Conservation (phyloP, 2,329 filamentous ascomycete genomes). For the Colletotrichum liaoningense region DNA sequence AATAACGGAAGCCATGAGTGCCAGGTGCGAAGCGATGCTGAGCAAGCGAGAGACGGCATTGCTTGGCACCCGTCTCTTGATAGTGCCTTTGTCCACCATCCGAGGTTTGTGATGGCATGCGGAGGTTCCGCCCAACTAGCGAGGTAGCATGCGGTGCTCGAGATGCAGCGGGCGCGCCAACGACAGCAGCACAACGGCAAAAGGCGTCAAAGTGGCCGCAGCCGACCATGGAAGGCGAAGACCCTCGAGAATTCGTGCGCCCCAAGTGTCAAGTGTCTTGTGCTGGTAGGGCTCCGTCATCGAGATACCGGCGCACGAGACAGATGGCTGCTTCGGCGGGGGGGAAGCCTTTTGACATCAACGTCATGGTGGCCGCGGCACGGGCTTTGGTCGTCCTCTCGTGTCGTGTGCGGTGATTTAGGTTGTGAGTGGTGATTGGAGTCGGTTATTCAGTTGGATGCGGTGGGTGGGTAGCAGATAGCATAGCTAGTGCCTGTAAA, state of each 20-base stretch:
- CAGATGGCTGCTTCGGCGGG: not conserved
- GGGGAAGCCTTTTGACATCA: not conserved
- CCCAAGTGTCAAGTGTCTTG: not conserved
- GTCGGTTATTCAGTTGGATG: conserved; percentile 18
- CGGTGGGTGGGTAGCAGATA: not conserved
- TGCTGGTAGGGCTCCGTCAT: not conserved
- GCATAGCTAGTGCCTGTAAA: not conserved
- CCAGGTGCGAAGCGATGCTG: not conserved
- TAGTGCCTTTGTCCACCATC: not conserved
- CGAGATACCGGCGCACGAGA: not conserved
- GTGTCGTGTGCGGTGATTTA: conserved; percentile 10
- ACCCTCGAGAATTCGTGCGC: not conserved
- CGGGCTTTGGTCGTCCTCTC: conserved; percentile 13
- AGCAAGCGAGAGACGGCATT: not conserved
- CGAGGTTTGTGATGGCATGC: not conserved
- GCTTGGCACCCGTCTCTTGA: not conserved
- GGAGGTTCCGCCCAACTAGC: not conserved
- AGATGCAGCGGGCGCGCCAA: conserved; percentile 4
- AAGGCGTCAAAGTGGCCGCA: not conserved
- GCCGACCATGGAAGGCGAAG: not conserved
- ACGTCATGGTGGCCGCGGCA: conserved; percentile 19
- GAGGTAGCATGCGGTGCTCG: not conserved
- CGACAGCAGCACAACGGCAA: not conserved
- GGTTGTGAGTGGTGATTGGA: conserved; percentile 19
- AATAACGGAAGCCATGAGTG: not conserved